phyloP scores from a whole-genome alignment of 1,284 basidiomycete genomes.

The Marasmius sp. region DNA sequence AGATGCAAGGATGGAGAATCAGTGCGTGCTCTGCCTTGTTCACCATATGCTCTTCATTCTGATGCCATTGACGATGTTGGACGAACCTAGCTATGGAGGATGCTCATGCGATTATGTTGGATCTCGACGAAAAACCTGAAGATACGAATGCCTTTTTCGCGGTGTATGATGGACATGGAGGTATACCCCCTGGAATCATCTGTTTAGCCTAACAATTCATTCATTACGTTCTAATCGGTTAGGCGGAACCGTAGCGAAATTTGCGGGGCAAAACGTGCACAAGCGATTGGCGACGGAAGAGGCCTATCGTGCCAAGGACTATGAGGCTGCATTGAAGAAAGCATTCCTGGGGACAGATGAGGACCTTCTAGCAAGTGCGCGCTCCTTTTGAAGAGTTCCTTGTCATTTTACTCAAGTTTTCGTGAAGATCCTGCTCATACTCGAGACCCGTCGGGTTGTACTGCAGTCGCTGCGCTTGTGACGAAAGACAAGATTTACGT shows the following conservation, averaged over 20 bases:
- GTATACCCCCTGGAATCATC: constrained; percentile 44
- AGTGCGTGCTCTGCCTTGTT: constrained; percentile 56
- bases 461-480: constrained; percentile 87
- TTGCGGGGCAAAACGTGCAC: constrained; percentile 89
- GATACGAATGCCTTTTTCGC: constrained; percentile 85
- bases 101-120: constrained; percentile 84
- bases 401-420: constrained; percentile 12
- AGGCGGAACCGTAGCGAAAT: constrained; percentile 91
- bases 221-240: constrained; percentile 11
- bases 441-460: constrained; percentile 95
- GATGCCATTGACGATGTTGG: constrained; percentile 12
- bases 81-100: constrained; percentile 89
- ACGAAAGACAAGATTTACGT: constrained; percentile 85
- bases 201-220: constrained; percentile 11
- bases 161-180: constrained; percentile 98
- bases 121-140: constrained; percentile 53
- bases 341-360: constrained; percentile 95
- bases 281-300: constrained; percentile 76
- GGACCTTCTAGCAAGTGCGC: constrained; percentile 83
- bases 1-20: constrained; percentile 99
- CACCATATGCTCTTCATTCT: not conserved
- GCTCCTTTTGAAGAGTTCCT: constrained; percentile 3
- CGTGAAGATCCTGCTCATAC: constrained; percentile 78
- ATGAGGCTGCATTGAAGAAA: constrained; percentile 79
- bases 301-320: constrained; percentile 70